Percentiles rank a stretch among this genome's conserved stretches.
phyloP scores from a whole-genome alignment of 148 eudicot genomes.

The Talinum fruticosum region DNA sequence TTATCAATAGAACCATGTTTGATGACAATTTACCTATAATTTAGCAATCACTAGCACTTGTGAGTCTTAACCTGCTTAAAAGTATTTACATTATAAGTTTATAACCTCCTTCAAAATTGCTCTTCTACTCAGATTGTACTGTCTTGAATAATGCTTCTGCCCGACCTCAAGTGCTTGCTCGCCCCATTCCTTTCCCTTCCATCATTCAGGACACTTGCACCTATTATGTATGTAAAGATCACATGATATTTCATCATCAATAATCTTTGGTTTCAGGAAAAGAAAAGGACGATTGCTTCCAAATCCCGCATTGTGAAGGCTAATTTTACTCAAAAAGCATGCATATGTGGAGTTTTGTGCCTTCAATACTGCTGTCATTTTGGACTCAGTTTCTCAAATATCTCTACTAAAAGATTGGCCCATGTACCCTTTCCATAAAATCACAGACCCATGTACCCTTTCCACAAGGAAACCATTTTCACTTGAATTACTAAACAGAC shows the following conservation, averaged over 20 bases:
- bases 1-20: too few species aligned
- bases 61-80: background rate
- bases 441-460: background rate
- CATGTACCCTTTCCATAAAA: too few species aligned
- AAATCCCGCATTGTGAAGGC: background rate
- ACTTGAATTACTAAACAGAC: background rate
- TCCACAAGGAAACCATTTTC: background rate
- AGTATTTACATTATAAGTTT: background rate
- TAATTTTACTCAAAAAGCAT: background rate
- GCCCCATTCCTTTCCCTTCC: background rate
- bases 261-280: too few species aligned
- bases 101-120: background rate
- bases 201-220: background rate
- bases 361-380: too few species aligned
- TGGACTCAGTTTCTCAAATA: too few species aligned
- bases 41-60: background rate
- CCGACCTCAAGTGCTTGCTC: too few species aligned
- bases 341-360: too few species aligned
- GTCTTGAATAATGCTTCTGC: background rate
- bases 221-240: background rate
- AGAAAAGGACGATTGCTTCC: too few species aligned
- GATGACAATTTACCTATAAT: background rate
- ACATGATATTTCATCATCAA: background rate
- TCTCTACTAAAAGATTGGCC: background rate
- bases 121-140: background rate